phyloP scores from a whole-genome alignment of 352 stramenopile genomes.

The Phytopythium cucurbitacearum region DNA sequence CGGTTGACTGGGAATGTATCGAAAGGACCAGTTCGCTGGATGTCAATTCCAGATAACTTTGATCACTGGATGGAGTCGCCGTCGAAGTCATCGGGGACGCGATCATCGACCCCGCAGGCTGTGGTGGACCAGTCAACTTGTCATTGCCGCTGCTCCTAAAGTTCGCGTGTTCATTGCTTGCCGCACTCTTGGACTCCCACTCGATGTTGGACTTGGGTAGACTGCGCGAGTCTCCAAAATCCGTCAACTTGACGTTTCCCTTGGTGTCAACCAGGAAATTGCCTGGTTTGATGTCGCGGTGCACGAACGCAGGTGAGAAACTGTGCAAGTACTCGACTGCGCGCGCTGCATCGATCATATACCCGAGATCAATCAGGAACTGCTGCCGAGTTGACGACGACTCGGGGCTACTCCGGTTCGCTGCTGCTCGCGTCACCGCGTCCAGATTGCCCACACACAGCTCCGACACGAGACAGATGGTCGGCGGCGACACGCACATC shows the following conservation, averaged over 20 bases:
- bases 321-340: slow-evolving; percentile 56
- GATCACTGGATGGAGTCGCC: too few species aligned
- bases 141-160: too few species aligned
- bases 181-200: slow-evolving; percentile 24
- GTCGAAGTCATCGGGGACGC: too few species aligned
- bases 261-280: slow-evolving; percentile 47
- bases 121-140: too few species aligned
- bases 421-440: slow-evolving; percentile 22
- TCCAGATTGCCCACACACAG: slow-evolving; percentile 47
- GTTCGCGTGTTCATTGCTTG: neutral
- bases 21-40: too few species aligned
- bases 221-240: slow-evolving; percentile 50
- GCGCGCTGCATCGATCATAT: slow-evolving; percentile 57
- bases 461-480: slow-evolving; percentile 57
- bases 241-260: slow-evolving; percentile 41
- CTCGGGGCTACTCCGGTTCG: slow-evolving; percentile 12
- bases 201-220: slow-evolving; percentile 31
- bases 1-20: neutral
- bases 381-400: slow-evolving; percentile 23
- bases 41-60: too few species aligned
- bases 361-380: slow-evolving; percentile 44
- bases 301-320: slow-evolving; percentile 50
- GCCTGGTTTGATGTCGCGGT: slow-evolving; percentile 54
- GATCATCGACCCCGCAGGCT: too few species aligned
- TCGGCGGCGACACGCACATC: slow-evolving; percentile 55